Percentiles rank a stretch among this genome's conserved stretches.
phyloP scores from a whole-genome alignment of 1,284 basidiomycete species.

The Mycosarcoma maydis region DNA sequence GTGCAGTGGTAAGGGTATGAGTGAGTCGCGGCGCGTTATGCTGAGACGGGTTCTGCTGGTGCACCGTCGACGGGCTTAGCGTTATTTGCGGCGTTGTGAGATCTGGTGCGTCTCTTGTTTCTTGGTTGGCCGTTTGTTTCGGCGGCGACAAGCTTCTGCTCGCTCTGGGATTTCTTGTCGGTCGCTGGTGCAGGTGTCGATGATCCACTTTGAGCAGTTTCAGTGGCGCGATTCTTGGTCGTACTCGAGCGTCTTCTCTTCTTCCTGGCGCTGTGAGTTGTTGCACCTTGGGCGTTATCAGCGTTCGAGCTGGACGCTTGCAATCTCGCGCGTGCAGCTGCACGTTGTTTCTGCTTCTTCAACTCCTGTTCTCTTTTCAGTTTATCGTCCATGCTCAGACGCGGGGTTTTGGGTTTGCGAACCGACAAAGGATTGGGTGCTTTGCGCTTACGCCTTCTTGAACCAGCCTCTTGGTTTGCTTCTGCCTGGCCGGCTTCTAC shows the following conservation, averaged over 20 bases:
- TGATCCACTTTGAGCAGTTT: background rate
- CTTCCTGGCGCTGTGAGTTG: conserved; percentile 1
- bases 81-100: background rate
- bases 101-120: conserved; percentile 1
- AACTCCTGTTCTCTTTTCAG: conserved; percentile 69
- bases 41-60: conserved; percentile 7
- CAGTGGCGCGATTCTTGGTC: background rate
- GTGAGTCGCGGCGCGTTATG: background rate
- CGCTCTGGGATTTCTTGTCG: background rate
- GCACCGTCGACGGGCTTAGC: background rate
- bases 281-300: background rate
- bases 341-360: conserved; percentile 48
- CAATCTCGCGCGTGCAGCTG: conserved; percentile 17
- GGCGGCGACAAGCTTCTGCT: no score
- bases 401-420: conserved; percentile 75
- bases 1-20: background rate
- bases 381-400: conserved; percentile 38
- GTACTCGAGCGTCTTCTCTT: conserved; percentile 9
- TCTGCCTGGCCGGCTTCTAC: background rate
- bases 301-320: conserved; percentile 14
- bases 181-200: background rate
- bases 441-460: conserved; percentile 69
- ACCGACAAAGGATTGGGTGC: conserved; percentile 91
- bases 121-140: background rate
- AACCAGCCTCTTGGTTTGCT: background rate